Conservation (phyloP, 371 early-diverging fungal genomes). For the Dichotomocladium elegans region DNA sequence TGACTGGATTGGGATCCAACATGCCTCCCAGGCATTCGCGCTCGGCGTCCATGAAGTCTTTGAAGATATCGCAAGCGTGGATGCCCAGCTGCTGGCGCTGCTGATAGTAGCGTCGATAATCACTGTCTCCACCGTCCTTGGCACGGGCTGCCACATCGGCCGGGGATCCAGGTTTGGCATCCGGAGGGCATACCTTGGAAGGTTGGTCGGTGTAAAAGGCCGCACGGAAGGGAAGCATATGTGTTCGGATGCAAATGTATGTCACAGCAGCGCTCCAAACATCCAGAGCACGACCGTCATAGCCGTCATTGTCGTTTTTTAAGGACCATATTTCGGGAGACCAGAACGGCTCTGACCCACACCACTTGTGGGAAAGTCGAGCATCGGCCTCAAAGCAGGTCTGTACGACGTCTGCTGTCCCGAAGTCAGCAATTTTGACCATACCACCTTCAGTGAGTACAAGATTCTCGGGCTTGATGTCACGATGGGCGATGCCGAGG, state of each 20-base stretch:
- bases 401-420: constrained; percentile 90
- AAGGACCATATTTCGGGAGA: constrained; percentile 78
- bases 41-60: constrained; percentile 14
- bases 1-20: constrained; percentile 46
- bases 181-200: constrained; percentile 23
- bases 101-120: constrained; percentile 23
- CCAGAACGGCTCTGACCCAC: constrained; percentile 89
- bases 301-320: constrained; percentile 47
- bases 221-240: constrained; percentile 56
- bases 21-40: constrained; percentile 37
- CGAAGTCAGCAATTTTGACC: constrained; percentile 98
- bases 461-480: constrained; percentile 91
- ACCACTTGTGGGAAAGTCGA: constrained; percentile 73
- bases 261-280: constrained; percentile 54
- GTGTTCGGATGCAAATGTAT: constrained; percentile 75
- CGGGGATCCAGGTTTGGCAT: constrained; percentile 48
- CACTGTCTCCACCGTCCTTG: constrained; percentile 33
- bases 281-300: constrained; percentile 79
- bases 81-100: constrained; percentile 12
- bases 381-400: constrained; percentile 69
- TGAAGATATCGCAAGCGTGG: neutral
- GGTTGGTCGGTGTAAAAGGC: constrained; percentile 48
- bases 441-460: constrained; percentile 75
- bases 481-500: constrained; percentile 85
- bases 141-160: constrained; percentile 27